Conservation (phyloP, 2,329 filamentous ascomycete genomes). For the Cryphonectria parasitica region DNA sequence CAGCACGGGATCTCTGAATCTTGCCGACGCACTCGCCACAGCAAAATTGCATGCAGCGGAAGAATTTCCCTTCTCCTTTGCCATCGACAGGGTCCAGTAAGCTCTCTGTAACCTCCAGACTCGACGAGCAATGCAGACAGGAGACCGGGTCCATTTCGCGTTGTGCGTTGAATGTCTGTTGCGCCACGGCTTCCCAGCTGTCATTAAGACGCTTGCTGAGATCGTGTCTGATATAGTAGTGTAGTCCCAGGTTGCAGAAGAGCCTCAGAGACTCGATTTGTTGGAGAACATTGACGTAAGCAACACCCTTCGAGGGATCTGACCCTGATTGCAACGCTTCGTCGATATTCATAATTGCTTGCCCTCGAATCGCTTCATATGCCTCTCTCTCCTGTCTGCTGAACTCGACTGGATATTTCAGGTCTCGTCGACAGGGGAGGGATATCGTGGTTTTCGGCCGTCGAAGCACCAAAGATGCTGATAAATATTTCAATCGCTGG, state of each 20-base stretch:
- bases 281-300: conserved; percentile 48
- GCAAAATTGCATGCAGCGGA: conserved; percentile 39
- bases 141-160: conserved; percentile 34
- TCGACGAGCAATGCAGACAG: conserved; percentile 38
- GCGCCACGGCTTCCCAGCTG: conserved; percentile 36
- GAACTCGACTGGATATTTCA: conserved; percentile 42
- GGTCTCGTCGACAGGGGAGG: conserved; percentile 43
- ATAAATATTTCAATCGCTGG: conserved; percentile 44
- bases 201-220: conserved; percentile 1
- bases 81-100: conserved; percentile 30
- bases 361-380: conserved; percentile 40
- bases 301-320: conserved; percentile 21
- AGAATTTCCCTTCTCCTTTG: conserved; percentile 32
- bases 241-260: conserved; percentile 50
- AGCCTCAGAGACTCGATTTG: conserved; percentile 50
- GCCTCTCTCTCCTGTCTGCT: conserved; percentile 39
- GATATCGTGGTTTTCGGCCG: conserved; percentile 44
- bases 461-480: conserved; percentile 44
- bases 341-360: conserved; percentile 39
- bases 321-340: conserved; percentile 37
- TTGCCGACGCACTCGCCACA: conserved; percentile 39
- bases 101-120: conserved; percentile 33
- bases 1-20: rapidly evolving
- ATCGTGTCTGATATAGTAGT: conserved; percentile 42
- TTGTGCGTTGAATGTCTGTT: conserved; percentile 41